Base-by-base conservation (phyloP, 2,329 filamentous ascomycete genomes). In the Botrytis fragariae region DNA sequence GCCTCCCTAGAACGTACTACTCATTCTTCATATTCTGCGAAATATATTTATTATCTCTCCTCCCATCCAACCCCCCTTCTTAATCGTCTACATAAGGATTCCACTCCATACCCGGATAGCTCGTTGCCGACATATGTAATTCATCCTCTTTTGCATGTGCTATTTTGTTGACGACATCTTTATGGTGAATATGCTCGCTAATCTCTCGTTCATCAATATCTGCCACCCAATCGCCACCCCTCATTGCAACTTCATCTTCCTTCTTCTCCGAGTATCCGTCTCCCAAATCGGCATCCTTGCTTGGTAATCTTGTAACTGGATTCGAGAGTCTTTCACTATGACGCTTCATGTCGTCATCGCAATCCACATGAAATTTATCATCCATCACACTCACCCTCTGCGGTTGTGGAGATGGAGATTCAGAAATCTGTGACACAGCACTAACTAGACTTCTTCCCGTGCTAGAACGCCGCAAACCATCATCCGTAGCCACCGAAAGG, bases 61-160 rank as follows among this genome's bases (percentile, higher is more conserved):
- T 18, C 12, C 32, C 42, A n/a, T n/a, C n/a, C n/a, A n/a, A n/a
- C n/a, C n/a, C n/a, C n/a, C n/a, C n/a, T n/a, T 7, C 2, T 20
- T 29, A 67, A n/a, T 35, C 29, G 2, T 35, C n/a, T 25, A 25
- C 48, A 42, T 71, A 73, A 32, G 72, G 72, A 48, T 73, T 71
- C 72, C 91, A 93, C 80, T 92, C 90, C 82, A 92, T 89, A 0
- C 91, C 91, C 0, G 91, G 91, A 80, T 92, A 93, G 79, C 87
- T 90, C 20, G 89, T 90, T 10, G 90, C 90, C 65, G 84, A 87
- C 91, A 93, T 92, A 74, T 85, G 83, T 20, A 87, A 69, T n/a
- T 20, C 25, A 1, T 57, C n/a, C 18, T 86, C 65, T 73, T 71
- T 29, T 74, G 73, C 48, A 83, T 80, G 22, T 85, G 84, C n/a